Conservation (phyloP, 306 rosid genomes). For the Coriaria nepalensis region DNA sequence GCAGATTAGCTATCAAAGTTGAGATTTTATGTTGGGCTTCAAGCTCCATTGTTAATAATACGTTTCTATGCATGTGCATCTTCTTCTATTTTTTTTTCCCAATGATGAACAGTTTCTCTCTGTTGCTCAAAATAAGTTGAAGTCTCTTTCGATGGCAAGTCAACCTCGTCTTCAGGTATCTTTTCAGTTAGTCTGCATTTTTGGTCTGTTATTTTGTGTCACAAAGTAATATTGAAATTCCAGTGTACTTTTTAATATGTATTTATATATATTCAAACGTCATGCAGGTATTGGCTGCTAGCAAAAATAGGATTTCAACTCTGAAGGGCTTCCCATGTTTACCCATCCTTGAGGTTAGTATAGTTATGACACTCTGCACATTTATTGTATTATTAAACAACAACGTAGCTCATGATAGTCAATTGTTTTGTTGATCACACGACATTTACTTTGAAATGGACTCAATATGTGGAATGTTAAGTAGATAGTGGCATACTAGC, state of each 20-base stretch:
- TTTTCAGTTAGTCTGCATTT: constrained; percentile 1
- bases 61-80: constrained; percentile 2
- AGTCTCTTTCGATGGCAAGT: constrained; percentile 89
- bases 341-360: constrained; percentile 85
- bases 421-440: neutral
- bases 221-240: no score
- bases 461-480: no score
- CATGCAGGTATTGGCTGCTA: constrained; percentile 93
- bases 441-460: no score
- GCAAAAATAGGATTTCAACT: constrained; percentile 85
- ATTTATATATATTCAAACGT: constrained; percentile 3
- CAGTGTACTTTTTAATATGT: no score
- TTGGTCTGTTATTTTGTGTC: no score
- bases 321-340: constrained; percentile 86
- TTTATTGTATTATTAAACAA: neutral
- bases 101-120: constrained; percentile 61
- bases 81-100: constrained; percentile 7
- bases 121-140: constrained; percentile 94
- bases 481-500: no score
- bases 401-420: neutral
- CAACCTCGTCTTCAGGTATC: constrained; percentile 95
- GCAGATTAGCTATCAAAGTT: constrained; percentile 9
- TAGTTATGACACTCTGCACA: neutral
- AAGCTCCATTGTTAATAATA: constrained; percentile 3
- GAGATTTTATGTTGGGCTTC: constrained; percentile 9